Conservation (phyloP, 2,329 filamentous ascomycete species). For the Ascochyta rabiei region DNA sequence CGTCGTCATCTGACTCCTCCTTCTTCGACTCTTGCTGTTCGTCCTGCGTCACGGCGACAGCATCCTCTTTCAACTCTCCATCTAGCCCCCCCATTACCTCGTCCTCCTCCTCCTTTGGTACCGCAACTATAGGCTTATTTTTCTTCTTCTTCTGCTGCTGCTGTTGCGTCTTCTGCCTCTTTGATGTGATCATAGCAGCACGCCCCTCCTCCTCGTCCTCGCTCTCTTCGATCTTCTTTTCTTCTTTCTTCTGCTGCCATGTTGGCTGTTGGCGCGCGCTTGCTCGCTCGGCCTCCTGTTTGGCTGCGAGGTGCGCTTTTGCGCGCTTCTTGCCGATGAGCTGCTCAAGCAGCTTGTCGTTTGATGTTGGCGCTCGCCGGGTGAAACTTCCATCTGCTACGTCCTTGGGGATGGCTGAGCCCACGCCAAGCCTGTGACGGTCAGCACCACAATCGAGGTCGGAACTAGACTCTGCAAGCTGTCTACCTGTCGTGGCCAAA, state of each 20-base stretch:
- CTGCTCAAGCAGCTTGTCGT: constrained; percentile 51
- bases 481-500: constrained; percentile 61
- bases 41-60: background rate
- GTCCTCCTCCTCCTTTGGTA: background rate
- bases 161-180: too few species aligned
- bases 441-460: background rate
- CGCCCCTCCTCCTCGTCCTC: constrained; percentile 50
- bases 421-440: constrained; percentile 47
- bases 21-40: constrained; percentile 1
- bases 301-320: constrained; percentile 38
- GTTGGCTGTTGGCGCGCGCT: constrained; percentile 31
- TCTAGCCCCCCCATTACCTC: background rate
- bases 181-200: constrained; percentile 9
- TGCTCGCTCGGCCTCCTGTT: constrained; percentile 29
- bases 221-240: constrained; percentile 36
- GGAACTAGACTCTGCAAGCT: too few species aligned
- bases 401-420: constrained; percentile 44
- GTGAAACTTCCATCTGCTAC: constrained; percentile 47
- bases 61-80: background rate
- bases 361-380: constrained; percentile 45
- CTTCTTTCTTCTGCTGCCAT: constrained; percentile 19
- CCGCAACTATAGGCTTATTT: too few species aligned
- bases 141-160: too few species aligned
- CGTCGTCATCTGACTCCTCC: constrained; percentile 9
- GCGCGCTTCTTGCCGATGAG: constrained; percentile 53